Base-by-base conservation (phyloP, 768 basidiomycete genomes). In the Phanerochaete carnosa region DNA sequence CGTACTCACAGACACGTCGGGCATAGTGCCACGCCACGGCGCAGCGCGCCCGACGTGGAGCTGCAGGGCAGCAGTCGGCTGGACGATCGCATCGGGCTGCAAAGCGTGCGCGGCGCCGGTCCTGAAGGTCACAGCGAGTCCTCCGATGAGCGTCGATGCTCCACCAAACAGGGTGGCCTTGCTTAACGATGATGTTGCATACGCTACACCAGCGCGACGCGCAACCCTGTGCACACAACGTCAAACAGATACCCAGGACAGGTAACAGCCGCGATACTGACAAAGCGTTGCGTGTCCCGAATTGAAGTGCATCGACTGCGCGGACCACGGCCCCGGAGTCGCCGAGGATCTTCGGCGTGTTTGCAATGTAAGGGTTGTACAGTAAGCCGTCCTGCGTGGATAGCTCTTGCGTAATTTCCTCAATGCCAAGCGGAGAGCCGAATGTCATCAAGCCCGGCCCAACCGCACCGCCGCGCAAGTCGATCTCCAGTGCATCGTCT, bases 301-400 rank as follows among this genome's bases (percentile, higher is more conserved):
- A 92, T 50, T 82, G 73, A n/a, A 90, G 76, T 0, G 91, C 90
- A 70, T 94, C 92, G 0, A 79, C 82, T n/a, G 88, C 91, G 35
- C 81, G 80, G 9, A 85, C 73, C n/a, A 91, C 65, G 0, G 76
- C 74, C 26, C 71, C 74, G n/a, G 77, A 72, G 5, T 84, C 87
- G 22, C 80, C 82, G 6, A 86, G 51, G 29, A 89, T 72, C 28
- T 69, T 66, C 2, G 87, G 86, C 57, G 83, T 69, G 25, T 70
- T n/a, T 61, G 63, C 32, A 76, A 69, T 25, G 66, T 87, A 69
- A 29, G 88, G 81, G 62, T 89, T 88, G 54, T 77, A 78, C 11
- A 84, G 77, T 1, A 65, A 59, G 2, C 92, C 93, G 69, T 94
- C 90, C 43, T 76, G 81, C 0, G 92, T 94, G 1, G 85, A 85